Conservation (phyloP, 495 filamentous ascomycete genomes). For the Penicillium canariense region DNA sequence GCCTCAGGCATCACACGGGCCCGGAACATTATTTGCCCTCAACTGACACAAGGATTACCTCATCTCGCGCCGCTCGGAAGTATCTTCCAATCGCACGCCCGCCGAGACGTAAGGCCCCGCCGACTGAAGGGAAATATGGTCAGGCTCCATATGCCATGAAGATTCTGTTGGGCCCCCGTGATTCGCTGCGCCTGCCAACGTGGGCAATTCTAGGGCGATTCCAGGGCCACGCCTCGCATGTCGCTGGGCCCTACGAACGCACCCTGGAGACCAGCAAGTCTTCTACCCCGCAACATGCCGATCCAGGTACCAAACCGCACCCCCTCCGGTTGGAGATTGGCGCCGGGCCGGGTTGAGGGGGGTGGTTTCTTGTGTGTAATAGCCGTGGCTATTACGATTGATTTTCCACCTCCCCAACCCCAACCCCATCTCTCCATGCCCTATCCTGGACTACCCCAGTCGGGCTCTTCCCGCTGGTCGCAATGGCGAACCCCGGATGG, state of each 20-base stretch:
- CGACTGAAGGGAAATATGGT: too few species aligned
- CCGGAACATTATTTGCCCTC: neutral
- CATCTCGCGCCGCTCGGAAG: conserved; percentile 21
- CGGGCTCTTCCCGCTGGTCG: too few species aligned
- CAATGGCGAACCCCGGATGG: too few species aligned
- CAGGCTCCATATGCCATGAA: too few species aligned
- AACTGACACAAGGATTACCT: conserved; percentile 13
- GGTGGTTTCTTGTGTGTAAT: too few species aligned
- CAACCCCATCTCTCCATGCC: neutral
- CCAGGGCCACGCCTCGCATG: neutral
- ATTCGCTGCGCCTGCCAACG: neutral
- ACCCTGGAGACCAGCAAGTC: neutral
- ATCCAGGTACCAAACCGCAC: conserved; percentile 28
- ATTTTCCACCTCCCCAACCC: too few species aligned
- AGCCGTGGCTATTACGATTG: too few species aligned
- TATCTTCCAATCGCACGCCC: conserved; percentile 26
- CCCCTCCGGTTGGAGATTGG: conserved; percentile 22
- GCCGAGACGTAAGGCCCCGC: conserved; percentile 34
- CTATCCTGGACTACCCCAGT: too few species aligned
- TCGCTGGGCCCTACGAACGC: neutral
- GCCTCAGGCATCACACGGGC: neutral
- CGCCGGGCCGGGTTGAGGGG: conserved; percentile 18
- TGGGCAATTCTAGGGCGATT: neutral
- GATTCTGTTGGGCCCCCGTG: conserved; percentile 8
- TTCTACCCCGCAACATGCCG: conserved; percentile 27